Conservation (phyloP, 495 filamentous ascomycete species). For the Lophiostoma macrostomum region DNA sequence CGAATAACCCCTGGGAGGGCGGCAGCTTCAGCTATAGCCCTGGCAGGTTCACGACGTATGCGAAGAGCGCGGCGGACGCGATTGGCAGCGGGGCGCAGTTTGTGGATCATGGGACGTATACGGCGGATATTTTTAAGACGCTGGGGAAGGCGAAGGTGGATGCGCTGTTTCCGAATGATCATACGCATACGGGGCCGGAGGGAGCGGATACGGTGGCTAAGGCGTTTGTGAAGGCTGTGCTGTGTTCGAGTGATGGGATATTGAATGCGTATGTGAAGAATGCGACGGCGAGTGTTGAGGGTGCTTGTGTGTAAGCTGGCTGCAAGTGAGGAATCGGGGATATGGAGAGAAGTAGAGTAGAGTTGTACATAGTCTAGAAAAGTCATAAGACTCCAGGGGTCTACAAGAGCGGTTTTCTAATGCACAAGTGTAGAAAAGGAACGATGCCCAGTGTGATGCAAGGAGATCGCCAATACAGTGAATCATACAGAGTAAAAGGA, state of each 20-base stretch:
- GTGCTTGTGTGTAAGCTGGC: constrained; percentile 18
- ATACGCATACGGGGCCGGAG: constrained; percentile 61
- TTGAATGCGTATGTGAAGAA: constrained; percentile 38
- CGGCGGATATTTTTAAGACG: constrained; percentile 50
- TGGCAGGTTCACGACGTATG: constrained; percentile 58
- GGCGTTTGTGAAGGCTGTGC: constrained; percentile 61
- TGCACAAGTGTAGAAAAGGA: no score
- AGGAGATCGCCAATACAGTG: no score
- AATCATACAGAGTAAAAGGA: no score
- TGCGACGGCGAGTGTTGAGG: constrained; percentile 26
- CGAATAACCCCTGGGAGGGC: constrained; percentile 61
- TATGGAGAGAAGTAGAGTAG: no score
- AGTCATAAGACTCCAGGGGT: no score
- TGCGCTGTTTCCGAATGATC: constrained; percentile 58
- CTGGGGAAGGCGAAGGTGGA: constrained; percentile 48
- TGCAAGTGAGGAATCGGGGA: no score
- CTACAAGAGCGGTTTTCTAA: no score
- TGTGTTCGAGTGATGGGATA: constrained; percentile 40
- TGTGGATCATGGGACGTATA: constrained; percentile 61
- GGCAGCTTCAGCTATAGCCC: constrained; percentile 47
- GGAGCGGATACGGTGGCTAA: constrained; percentile 58
- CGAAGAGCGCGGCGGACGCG: constrained; percentile 47
- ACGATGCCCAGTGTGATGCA: no score
- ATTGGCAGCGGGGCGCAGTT: constrained; percentile 46
- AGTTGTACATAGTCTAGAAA: no score